Evolutionary conservation across 257 asterid species (phyloP).

Genomic region (Oldenlandia corymbosa): DNA sequence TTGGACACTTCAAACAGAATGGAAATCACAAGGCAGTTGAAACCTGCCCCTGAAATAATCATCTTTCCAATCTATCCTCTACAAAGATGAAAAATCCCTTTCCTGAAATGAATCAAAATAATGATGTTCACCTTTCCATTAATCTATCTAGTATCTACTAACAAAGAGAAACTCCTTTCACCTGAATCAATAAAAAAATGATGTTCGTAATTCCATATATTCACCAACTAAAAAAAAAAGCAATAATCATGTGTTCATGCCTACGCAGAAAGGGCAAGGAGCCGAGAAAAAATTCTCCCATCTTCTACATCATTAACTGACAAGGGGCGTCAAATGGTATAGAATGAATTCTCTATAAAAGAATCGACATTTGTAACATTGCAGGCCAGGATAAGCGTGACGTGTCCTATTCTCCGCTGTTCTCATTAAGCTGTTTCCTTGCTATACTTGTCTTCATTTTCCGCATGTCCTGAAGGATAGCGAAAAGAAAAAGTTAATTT

Average conservation of each 20-base stretch:
- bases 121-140: constrained; percentile 13
- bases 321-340: constrained; percentile 9
- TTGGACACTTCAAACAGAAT: no score
- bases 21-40: no score
- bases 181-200: no score
- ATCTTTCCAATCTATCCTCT: neutral
- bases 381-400: constrained; percentile 16
- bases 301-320: constrained; percentile 3
- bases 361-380: constrained; percentile 3
- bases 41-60: no score
- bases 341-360: constrained; percentile 12
- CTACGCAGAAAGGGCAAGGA: constrained; percentile 11
- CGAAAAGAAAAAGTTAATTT: neutral
- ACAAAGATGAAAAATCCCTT: neutral
- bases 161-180: no score
- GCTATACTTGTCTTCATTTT: constrained; percentile 30
- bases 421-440: constrained; percentile 11
- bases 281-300: constrained; percentile 11
- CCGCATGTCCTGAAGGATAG: constrained; percentile 27
- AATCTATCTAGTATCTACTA: neutral
- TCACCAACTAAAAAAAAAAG: no score
- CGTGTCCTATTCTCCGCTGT: constrained; percentile 17
- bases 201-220: no score
- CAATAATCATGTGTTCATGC: constrained; percentile 7
- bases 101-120: neutral